Conservation (phyloP, 345 rosid genomes). For the Noccaea caerulescens region DNA sequence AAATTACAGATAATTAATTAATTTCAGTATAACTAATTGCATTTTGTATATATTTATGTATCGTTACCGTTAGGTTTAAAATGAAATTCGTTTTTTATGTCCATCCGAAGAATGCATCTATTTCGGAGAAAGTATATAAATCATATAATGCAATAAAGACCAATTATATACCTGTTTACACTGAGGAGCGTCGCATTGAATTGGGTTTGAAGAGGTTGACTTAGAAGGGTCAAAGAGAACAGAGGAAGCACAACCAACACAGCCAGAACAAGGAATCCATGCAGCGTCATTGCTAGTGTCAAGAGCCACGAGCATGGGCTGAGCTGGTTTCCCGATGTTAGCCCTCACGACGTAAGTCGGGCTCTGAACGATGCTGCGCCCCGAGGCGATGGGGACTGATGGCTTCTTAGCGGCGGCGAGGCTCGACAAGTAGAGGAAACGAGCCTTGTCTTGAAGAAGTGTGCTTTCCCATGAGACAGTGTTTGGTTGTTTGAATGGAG, state of each 20-base stretch:
- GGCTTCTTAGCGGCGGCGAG: conserved; percentile 63
- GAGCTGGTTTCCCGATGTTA: conserved; percentile 83
- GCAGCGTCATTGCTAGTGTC: conserved; percentile 92
- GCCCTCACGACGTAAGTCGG: conserved; percentile 80
- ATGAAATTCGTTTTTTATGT: neutral
- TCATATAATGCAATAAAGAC: neutral
- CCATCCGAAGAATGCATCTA: neutral
- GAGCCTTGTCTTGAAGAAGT: conserved; percentile 71
- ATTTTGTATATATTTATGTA: neutral
- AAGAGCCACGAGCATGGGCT: conserved; percentile 80
- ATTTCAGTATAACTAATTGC: neutral
- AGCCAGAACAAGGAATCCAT: conserved; percentile 82
- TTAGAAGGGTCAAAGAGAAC: conserved; percentile 50
- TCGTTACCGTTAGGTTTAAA: neutral
- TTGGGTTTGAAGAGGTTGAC: conserved; percentile 63
- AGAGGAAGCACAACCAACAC: conserved; percentile 75
- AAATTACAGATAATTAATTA: neutral
- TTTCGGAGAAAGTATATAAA: neutral
- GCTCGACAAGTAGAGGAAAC: conserved; percentile 71
- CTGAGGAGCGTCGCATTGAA: conserved; percentile 68
- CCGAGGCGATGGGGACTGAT: conserved; percentile 89
- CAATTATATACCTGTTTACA: conserved; percentile 71
- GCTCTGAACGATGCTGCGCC: conserved; percentile 74
- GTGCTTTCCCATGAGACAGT: conserved; percentile 79
- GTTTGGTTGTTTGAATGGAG: conserved; percentile 63